These are phyloP conservation scores for Aureobasidium zeae DNA, from an alignment of 2,329 filamentous ascomycete genomes.

Conservation along the genomic window DNA sequence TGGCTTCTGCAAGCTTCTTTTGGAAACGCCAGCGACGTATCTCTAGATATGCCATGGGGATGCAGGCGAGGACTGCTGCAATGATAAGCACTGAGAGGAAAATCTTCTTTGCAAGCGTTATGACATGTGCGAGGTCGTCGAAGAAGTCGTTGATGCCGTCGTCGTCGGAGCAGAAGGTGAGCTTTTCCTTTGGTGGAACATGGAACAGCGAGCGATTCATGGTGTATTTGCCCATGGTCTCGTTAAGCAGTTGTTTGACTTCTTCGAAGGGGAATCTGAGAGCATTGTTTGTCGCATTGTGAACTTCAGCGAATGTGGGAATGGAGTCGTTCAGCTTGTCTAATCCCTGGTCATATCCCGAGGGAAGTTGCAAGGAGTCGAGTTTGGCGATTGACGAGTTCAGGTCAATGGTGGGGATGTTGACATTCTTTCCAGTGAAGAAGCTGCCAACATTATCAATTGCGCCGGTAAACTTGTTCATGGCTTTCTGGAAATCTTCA, in stretches of 20 bases:
- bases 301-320: constrained; percentile 72
- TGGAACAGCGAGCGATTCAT: constrained; percentile 75
- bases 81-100: constrained; percentile 68
- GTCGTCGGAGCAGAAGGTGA: constrained; percentile 85
- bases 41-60: constrained; percentile 74
- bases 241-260: constrained; percentile 64
- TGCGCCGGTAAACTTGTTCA: constrained; percentile 50
- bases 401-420: constrained; percentile 54
- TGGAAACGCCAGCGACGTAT: constrained; percentile 66
- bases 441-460: constrained; percentile 36
- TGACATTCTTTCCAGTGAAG: constrained; percentile 31
- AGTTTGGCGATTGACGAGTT: constrained; percentile 55
- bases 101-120: constrained; percentile 59
- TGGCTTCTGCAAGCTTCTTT: constrained; percentile 57
- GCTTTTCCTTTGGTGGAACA: constrained; percentile 68
- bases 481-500: constrained; percentile 36
- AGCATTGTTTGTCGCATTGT: constrained; percentile 67
- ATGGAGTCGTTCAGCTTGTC: constrained; percentile 66
- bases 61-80: constrained; percentile 61
- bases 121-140: constrained; percentile 55
- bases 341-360: constrained; percentile 59
- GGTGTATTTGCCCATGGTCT: constrained; percentile 60
- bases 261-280: constrained; percentile 74
- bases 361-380: constrained; percentile 59
- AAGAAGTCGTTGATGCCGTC: constrained; percentile 79